Conservation (phyloP, 179 eudicot genomes). For the Silene coronaria region DNA sequence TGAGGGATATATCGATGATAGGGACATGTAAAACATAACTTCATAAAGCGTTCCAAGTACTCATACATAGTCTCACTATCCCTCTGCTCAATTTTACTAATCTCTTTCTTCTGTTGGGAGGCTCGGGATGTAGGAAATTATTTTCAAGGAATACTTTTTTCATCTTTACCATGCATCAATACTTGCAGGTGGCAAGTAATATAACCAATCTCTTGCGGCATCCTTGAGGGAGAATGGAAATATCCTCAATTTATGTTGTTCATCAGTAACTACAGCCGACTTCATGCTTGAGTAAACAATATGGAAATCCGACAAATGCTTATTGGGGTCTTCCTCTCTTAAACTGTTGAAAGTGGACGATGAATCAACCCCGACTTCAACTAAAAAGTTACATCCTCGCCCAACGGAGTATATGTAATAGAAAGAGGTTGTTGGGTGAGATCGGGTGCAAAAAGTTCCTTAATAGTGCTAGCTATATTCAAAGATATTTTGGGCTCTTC, state of each 20-base stretch:
- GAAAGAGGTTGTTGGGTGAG: too few relatives aligned
- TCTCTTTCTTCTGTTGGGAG: background rate
- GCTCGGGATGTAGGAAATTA: background rate
- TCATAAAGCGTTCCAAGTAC: background rate
- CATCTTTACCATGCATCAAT: slow-evolving; percentile 8
- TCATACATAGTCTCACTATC: background rate
- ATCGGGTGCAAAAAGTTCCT: too few relatives aligned
- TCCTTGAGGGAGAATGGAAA: slow-evolving; percentile 8
- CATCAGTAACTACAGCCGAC: background rate
- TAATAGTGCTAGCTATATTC: too few relatives aligned
- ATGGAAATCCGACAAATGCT: background rate
- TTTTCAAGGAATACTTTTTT: background rate
- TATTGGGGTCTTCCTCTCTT: background rate
- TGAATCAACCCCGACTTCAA: background rate
- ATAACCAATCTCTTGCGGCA: slow-evolving; percentile 5
- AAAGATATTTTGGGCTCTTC: too few relatives aligned
- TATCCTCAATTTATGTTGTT: background rate
- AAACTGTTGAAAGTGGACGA: background rate
- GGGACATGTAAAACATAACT: background rate
- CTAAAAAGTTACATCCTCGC: too few relatives aligned
- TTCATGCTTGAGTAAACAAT: slow-evolving; percentile 1
- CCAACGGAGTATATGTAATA: too few relatives aligned
- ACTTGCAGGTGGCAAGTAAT: background rate
- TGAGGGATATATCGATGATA: background rate
- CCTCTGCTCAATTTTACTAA: background rate